These are phyloP conservation scores for Cordyceps farinosa DNA, from an alignment of 2,329 filamentous ascomycete genomes.

Conservation along the genomic window DNA sequence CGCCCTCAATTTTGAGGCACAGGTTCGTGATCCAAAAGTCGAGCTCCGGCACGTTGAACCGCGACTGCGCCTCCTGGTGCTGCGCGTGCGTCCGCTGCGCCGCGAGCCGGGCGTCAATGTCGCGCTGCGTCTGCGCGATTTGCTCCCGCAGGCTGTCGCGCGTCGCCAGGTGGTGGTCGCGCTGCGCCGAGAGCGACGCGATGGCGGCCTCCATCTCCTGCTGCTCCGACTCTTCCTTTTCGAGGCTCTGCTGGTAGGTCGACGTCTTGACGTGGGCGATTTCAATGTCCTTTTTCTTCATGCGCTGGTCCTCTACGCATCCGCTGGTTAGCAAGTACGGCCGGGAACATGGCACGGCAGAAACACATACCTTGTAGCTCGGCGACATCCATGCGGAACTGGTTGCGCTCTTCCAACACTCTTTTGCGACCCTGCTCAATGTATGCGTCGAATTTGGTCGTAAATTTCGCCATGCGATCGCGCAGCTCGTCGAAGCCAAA, in stretches of 20 bases:
- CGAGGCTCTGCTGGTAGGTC: slow-evolving; percentile 69
- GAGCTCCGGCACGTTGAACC: slow-evolving; percentile 88
- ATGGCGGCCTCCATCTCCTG: slow-evolving; percentile 68
- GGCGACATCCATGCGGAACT: slow-evolving; percentile 85
- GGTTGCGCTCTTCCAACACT: slow-evolving; percentile 88
- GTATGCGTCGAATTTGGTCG: slow-evolving; percentile 83
- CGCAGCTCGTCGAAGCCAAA: slow-evolving; percentile 96
- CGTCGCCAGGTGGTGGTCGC: slow-evolving; percentile 55
- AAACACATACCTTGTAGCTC: slow-evolving; percentile 72
- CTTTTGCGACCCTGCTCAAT: slow-evolving; percentile 88
- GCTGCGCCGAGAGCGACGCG: slow-evolving; percentile 54
- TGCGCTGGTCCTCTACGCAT: slow-evolving; percentile 76
- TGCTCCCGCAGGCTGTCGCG: slow-evolving; percentile 58
- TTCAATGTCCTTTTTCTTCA: slow-evolving; percentile 83
- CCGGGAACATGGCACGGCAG: not conserved
- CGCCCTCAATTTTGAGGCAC: slow-evolving; percentile 84
- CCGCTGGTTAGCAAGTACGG: not conserved
- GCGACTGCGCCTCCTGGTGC: slow-evolving; percentile 75
- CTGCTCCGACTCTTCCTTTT: slow-evolving; percentile 73
- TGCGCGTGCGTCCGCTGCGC: slow-evolving; percentile 69
- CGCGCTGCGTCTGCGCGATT: slow-evolving; percentile 64
- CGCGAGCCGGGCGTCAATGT: slow-evolving; percentile 66
- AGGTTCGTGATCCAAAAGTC: slow-evolving; percentile 95
- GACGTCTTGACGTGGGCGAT: slow-evolving; percentile 70
- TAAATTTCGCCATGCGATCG: slow-evolving; percentile 93